These are phyloP conservation scores for Thelonectria olida DNA, from an alignment of 2,329 filamentous ascomycete species.

Conservation along the genomic window DNA sequence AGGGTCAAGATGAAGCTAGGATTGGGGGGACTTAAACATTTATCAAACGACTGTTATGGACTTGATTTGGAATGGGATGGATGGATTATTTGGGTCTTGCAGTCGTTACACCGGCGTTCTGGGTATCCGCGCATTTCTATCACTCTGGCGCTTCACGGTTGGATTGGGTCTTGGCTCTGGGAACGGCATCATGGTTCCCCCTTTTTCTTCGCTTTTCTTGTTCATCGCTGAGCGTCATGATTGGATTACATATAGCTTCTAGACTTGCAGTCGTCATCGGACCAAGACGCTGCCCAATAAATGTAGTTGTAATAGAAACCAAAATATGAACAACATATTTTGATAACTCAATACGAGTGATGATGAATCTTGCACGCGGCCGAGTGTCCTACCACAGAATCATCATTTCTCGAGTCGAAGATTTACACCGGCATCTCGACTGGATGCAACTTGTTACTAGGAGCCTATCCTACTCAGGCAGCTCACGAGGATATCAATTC, in stretches of 20 bases:
- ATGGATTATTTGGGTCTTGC: conserved; percentile 10
- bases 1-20: background rate
- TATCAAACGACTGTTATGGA: conserved; percentile 10
- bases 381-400: too few relatives aligned
- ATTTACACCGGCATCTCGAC: too few relatives aligned
- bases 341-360: background rate
- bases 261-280: conserved; percentile 33
- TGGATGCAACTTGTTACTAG: too few relatives aligned
- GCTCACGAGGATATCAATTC: too few relatives aligned
- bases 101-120: conserved; percentile 19
- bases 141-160: conserved; percentile 30
- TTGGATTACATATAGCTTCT: conserved; percentile 34
- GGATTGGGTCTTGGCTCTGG: conserved; percentile 21
- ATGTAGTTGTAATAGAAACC: conserved; percentile 42
- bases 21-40: conserved; percentile 15
- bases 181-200: conserved; percentile 7
- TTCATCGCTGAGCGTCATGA: conserved; percentile 34
- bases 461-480: too few relatives aligned
- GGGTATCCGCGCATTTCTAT: conserved; percentile 25
- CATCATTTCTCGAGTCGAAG: too few relatives aligned
- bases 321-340: conserved; percentile 28
- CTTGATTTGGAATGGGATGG: conserved; percentile 15
- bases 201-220: conserved; percentile 23
- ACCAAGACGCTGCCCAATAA: conserved; percentile 33
- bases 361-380: too few relatives aligned